A percentile compares a stretch with the other conserved stretches of the same genome.
phyloP scores from a whole-genome alignment of 192 early-diverging fungal species.

The Bifiguratus adelaidae region DNA sequence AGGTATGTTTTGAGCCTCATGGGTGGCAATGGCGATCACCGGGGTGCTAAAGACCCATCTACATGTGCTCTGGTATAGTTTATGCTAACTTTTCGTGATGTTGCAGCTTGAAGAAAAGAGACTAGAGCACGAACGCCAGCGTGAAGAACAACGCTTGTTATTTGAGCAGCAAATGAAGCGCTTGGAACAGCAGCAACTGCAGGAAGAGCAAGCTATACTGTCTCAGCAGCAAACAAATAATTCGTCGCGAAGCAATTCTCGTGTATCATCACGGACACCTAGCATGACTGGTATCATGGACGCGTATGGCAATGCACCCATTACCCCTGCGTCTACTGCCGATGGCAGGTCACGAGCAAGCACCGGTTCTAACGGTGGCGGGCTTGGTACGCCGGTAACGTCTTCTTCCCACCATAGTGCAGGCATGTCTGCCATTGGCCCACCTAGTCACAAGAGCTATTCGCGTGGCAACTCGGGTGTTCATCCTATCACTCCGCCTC shows the following conservation, averaged over 20 bases:
- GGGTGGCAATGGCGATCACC: too few species aligned
- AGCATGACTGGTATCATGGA: background rate
- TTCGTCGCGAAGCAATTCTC: too few species aligned
- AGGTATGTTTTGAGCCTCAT: too few species aligned
- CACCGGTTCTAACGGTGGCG: slow-evolving; percentile 12
- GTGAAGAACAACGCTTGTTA: slow-evolving; percentile 20
- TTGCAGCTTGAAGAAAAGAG: slow-evolving; percentile 33
- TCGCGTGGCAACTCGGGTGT: too few species aligned
- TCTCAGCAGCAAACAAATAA: slow-evolving; percentile 10
- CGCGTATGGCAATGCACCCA: slow-evolving; percentile 1
- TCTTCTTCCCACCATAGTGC: too few species aligned
- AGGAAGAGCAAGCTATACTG: slow-evolving; percentile 33
- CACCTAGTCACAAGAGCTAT: too few species aligned
- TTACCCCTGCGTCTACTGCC: background rate
- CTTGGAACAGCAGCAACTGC: slow-evolving; percentile 28
- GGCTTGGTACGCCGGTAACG: too few species aligned
- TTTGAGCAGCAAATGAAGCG: slow-evolving; percentile 39
- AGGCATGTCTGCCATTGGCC: too few species aligned
- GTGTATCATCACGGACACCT: too few species aligned
- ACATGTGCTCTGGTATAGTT: too few species aligned
- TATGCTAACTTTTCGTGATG: too few species aligned
- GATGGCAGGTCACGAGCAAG: slow-evolving; percentile 14
- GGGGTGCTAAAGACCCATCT: too few species aligned
- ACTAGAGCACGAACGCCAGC: slow-evolving; percentile 29
- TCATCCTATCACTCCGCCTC: slow-evolving; percentile 1